These are phyloP conservation scores for Erucastrum elatum DNA, from an alignment of 345 rosid genomes.

Conservation along the genomic window DNA sequence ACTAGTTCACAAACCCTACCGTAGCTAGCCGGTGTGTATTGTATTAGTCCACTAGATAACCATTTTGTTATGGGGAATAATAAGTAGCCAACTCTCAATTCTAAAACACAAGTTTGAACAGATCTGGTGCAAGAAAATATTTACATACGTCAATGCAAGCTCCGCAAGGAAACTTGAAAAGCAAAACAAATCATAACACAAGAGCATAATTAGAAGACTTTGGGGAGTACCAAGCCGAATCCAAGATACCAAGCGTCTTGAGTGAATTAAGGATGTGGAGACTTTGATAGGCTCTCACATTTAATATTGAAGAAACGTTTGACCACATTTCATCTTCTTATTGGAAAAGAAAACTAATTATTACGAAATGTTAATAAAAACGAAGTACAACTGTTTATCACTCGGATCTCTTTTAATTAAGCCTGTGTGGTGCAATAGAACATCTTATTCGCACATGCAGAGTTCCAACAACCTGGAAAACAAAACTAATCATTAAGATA, in stretches of 20 bases:
- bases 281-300: not conserved
- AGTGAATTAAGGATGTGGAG: not conserved
- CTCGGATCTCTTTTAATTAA: not conserved
- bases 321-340: not conserved
- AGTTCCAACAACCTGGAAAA: not conserved
- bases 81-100: no score
- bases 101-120: no score
- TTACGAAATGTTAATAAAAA: not conserved
- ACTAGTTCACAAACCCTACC: no score
- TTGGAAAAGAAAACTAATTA: no score
- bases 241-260: not conserved
- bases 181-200: no score
- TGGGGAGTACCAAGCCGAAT: not conserved
- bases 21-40: no score
- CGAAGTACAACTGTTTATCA: not conserved
- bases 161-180: no score
- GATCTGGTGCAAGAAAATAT: no score
- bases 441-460: not conserved
- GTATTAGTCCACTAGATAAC: no score
- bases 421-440: not conserved
- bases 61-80: no score
- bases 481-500: not conserved
- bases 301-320: not conserved
- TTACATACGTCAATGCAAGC: no score
- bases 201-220: no score